phyloP scores from a whole-genome alignment of 208 protist species.

The Endotrypanum monterogeii region DNA sequence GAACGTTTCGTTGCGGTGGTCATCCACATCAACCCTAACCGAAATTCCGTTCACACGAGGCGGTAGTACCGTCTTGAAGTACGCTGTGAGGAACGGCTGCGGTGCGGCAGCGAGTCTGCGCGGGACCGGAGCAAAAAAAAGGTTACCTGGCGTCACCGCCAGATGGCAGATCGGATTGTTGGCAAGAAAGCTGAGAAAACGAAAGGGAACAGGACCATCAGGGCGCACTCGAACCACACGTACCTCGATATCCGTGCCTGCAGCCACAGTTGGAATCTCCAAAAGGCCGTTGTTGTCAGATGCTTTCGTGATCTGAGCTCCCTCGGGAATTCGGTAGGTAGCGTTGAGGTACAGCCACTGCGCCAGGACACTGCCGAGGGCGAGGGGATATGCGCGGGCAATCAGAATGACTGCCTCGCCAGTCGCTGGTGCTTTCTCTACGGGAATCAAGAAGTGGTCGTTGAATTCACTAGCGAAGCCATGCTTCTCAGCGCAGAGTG shows the following conservation, averaged over 20 bases:
- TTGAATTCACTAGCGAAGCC: slow-evolving; percentile 79
- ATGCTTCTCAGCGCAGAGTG: slow-evolving; percentile 63
- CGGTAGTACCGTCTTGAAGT: slow-evolving; percentile 57
- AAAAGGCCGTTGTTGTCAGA: slow-evolving; percentile 72
- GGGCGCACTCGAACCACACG: slow-evolving; percentile 43
- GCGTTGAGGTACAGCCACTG: slow-evolving; percentile 67
- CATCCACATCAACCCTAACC: slow-evolving; percentile 9
- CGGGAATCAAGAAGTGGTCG: slow-evolving; percentile 53
- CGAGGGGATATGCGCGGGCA: slow-evolving; percentile 47
- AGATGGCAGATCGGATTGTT: slow-evolving; percentile 75
- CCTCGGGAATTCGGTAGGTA: slow-evolving; percentile 45
- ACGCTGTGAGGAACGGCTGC: slow-evolving; percentile 32
- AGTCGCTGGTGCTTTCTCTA: slow-evolving; percentile 34
- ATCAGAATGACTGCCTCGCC: slow-evolving; percentile 64
- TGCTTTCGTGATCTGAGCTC: slow-evolving; percentile 22
- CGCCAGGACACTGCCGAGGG: slow-evolving; percentile 33
- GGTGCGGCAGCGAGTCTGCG: slow-evolving; percentile 14
- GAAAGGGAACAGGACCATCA: slow-evolving; percentile 74
- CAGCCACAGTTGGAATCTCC: slow-evolving; percentile 48
- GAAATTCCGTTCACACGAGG: slow-evolving; percentile 32
- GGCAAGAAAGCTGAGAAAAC: slow-evolving; percentile 76
- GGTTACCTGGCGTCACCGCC: slow-evolving; percentile 45
- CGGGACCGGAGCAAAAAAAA: slow-evolving; percentile 60
- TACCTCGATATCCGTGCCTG: slow-evolving; percentile 57
- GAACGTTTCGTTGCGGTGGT: not conserved